phyloP scores from a whole-genome alignment of 129 eudicot species.

The Dittrichia graveolens region DNA sequence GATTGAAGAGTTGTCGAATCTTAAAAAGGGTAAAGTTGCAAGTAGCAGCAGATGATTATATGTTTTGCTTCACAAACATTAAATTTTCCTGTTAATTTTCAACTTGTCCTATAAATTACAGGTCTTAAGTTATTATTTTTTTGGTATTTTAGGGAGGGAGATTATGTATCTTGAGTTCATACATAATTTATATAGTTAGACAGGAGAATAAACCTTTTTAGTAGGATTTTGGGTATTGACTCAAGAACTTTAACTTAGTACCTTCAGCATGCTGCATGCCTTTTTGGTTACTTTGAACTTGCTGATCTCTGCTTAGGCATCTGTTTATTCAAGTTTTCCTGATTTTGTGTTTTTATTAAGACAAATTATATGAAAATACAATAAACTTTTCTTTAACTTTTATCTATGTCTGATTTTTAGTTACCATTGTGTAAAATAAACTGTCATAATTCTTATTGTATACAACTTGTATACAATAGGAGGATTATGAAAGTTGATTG shows the following conservation, averaged over 20 bases:
- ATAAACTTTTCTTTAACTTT: no score
- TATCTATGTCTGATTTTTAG: no score
- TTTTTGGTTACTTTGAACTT: no score
- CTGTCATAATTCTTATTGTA: no score
- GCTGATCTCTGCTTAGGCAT: no score
- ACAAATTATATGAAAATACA: no score
- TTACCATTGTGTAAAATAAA: no score
- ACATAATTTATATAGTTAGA: slow-evolving; percentile 21
- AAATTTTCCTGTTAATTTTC: background rate
- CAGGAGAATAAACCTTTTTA: slow-evolving; percentile 23
- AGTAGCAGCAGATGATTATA: slow-evolving; percentile 41
- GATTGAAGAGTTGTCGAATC: slow-evolving; percentile 63
- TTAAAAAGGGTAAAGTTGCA: slow-evolving; percentile 66
- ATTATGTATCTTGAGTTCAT: slow-evolving; percentile 11
- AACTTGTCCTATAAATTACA: background rate
- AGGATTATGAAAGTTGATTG: no score
- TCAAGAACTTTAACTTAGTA: background rate
- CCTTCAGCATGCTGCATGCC: no score
- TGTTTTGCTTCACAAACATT: background rate
- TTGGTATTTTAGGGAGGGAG: background rate
- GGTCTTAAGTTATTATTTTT: background rate
- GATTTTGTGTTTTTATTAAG: no score
- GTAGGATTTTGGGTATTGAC: slow-evolving; percentile 22
- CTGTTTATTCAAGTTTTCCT: no score
- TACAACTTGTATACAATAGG: no score